phyloP scores from a whole-genome alignment of 2,329 filamentous ascomycete species.

The Fusarium cicatricum region DNA sequence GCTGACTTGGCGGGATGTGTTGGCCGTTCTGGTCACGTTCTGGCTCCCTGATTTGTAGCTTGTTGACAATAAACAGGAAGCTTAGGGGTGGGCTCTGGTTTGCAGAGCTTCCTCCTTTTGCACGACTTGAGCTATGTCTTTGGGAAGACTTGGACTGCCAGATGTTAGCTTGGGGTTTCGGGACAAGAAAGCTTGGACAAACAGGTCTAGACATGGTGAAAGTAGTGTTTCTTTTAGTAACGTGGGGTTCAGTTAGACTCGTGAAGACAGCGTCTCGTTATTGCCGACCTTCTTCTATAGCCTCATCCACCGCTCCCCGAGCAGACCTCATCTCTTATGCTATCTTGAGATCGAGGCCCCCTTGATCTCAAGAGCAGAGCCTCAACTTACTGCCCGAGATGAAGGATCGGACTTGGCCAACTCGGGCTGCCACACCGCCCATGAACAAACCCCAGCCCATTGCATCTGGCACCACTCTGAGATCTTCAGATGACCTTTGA shows the following conservation, averaged over 20 bases:
- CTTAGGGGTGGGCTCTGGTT: constrained; percentile 20
- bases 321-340: constrained; percentile 31
- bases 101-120: constrained; percentile 17
- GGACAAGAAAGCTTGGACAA: not conserved
- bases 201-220: constrained; percentile 25
- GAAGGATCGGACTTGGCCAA: constrained; percentile 20
- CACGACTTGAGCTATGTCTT: constrained; percentile 1
- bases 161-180: constrained; percentile 6
- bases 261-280: not conserved
- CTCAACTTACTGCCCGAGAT: constrained; percentile 40
- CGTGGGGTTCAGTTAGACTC: not conserved
- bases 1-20: constrained; percentile 41
- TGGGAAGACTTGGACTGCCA: constrained; percentile 11
- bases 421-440: constrained; percentile 37
- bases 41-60: constrained; percentile 39
- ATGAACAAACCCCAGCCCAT: not conserved
- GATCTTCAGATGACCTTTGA: constrained; percentile 2
- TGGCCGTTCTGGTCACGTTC: constrained; percentile 33
- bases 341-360: not conserved
- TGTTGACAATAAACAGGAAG: constrained; percentile 53
- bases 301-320: not conserved
- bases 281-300: not conserved
- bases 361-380: constrained; percentile 24
- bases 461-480: not conserved
- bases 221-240: not conserved